Percentiles rank a stretch among this genome's conserved stretches.
phyloP scores from a whole-genome alignment of 2,329 filamentous ascomycete genomes.

The Aspergillus sp. region DNA sequence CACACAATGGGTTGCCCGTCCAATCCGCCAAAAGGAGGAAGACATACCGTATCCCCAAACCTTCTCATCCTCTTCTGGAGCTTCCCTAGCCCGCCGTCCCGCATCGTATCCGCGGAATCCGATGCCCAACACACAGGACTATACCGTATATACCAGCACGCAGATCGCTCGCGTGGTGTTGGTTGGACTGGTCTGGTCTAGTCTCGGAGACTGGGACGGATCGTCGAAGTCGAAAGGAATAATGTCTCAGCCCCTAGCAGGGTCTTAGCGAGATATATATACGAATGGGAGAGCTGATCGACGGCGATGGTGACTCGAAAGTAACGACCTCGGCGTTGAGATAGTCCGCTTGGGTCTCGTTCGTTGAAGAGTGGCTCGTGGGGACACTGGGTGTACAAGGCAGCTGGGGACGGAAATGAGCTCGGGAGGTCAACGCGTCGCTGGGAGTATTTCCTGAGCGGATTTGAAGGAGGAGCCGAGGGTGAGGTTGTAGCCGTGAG shows the following conservation, averaged over 20 bases:
- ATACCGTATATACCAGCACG: not conserved
- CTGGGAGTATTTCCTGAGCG: not conserved
- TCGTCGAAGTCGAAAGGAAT: not conserved
- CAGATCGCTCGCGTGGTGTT: not conserved
- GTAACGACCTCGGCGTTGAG: not conserved
- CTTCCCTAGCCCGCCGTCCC: constrained; percentile 27
- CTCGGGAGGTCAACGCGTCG: not conserved
- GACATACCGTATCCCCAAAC: constrained; percentile 39
- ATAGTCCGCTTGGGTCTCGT: constrained; percentile 2
- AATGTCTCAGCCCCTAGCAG: not conserved
- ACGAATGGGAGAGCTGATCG: not conserved
- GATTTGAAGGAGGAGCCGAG: not conserved
- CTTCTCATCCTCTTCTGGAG: constrained; percentile 38
- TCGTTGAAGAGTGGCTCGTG: not conserved
- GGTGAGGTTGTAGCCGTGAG: not conserved
- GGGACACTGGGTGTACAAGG: not conserved
- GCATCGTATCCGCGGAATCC: constrained; percentile 16
- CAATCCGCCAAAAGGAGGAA: not conserved
- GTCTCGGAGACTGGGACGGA: not conserved
- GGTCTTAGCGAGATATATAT: not conserved
- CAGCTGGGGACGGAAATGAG: not conserved
- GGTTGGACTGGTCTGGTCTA: too few relatives aligned
- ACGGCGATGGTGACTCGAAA: not conserved
- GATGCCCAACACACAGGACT: not conserved
- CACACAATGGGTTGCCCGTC: not conserved